Base-by-base conservation (phyloP, 208 protist species). In the Plasmodiophora brassicae region DNA sequence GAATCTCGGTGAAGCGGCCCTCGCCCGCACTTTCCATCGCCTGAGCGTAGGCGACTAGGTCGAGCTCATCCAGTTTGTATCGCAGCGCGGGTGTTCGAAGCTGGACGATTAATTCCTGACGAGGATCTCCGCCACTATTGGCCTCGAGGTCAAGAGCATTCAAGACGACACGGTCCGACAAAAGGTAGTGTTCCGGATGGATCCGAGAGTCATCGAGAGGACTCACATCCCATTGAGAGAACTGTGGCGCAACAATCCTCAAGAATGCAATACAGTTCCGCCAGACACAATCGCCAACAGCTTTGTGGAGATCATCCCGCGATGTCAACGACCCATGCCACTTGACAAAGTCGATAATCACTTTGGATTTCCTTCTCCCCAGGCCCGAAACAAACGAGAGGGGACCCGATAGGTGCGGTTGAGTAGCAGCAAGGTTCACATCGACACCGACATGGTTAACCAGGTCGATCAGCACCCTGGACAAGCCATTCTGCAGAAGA, bases 391-490 rank as follows among this genome's bases (percentile, higher is more conserved):
- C n/a, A 32, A 78, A 78, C 32, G 5, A 32, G 10, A 78, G 41
- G 32, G 65, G n/a, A 5, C 65, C 65, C 41, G n/a, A 5, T 32
- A 78, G 65, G 41, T 78, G 65, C 5, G 5, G 5, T 78, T 78
- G 65, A 32, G 65, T 44, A 36, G 41, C n/a, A 32, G 65, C 65
- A 5, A 78, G n/a, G n/a, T 78, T 78, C 20, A 78, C n/a, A 78
- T 78, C 65, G 5, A 78, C 65, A 14, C 65, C 65, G n/a, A 78
- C 65, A 78, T 78, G 65, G n/a, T 78, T 78, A 38, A 78, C 65
- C 32, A 78, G n/a, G 41, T 78, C n/a, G 65, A 32, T 78, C 20
- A 78, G n/a, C 32, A 5, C 5, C 5, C n/a, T n/a, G 5, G 32
- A 38, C n/a, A 78, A 32, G 5, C 65, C 5, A 32, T 38, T n/a